phyloP scores from a whole-genome alignment of 2,329 filamentous ascomycete genomes.

The Venturia carpophila region DNA sequence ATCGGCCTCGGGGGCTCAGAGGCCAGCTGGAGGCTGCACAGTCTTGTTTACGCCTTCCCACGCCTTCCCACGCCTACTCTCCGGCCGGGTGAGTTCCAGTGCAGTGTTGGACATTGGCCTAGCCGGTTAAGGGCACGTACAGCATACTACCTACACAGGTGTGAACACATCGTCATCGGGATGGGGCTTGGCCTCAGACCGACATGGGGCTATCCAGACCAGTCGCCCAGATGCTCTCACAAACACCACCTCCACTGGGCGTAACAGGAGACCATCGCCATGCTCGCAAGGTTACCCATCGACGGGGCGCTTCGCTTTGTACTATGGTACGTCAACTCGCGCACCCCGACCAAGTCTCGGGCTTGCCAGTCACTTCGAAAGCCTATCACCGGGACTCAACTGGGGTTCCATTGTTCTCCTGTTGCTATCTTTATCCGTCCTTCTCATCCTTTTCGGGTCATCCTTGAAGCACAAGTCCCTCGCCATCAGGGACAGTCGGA shows the following conservation, averaged over 20 bases:
- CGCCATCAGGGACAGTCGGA: neutral
- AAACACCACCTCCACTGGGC: neutral
- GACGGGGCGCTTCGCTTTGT: neutral
- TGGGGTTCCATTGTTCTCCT: neutral
- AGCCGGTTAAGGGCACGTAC: neutral
- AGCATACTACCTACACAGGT: too few species aligned
- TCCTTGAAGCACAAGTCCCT: neutral
- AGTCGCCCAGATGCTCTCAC: neutral
- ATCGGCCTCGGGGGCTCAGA: neutral
- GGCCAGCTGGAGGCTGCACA: neutral
- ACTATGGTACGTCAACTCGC: neutral
- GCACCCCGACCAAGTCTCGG: neutral
- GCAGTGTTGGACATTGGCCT: neutral
- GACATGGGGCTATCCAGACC: neutral
- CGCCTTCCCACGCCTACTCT: neutral
- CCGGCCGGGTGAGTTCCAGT: neutral
- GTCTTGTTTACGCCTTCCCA: neutral
- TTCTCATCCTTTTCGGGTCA: neutral
- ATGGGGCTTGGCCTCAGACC: neutral
- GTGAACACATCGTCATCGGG: neutral
- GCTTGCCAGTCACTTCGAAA: neutral
- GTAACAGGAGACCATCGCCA: neutral
- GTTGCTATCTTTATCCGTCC: neutral
- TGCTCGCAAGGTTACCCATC: neutral
- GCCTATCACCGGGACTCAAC: neutral